Evolutionary conservation across 257 asterid species (phyloP).

Genomic region (Primulina huaijiensis): DNA sequence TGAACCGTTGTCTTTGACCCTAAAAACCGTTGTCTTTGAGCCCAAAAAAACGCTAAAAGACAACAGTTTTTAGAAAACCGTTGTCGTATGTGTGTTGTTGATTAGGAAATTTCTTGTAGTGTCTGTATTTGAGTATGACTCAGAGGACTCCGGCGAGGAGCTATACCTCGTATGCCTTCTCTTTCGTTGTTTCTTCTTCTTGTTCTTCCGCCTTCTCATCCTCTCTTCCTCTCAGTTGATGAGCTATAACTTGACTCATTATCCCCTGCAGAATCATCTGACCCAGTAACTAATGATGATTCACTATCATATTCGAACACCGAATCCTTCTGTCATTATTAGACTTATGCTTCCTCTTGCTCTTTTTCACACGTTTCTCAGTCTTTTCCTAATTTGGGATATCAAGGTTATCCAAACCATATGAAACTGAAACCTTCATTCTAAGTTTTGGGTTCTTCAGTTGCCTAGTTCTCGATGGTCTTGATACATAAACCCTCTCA

Average conservation of each 20-base stretch:
- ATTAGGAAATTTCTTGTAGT: too few relatives aligned
- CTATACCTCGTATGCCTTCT: constrained; percentile 38
- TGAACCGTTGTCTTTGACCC: too few relatives aligned
- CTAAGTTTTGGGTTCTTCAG: constrained; percentile 84
- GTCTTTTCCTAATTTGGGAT: constrained; percentile 38
- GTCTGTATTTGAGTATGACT: constrained; percentile 48
- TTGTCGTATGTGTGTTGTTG: too few relatives aligned
- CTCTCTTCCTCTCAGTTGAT: constrained; percentile 91
- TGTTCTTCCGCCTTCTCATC: constrained; percentile 70
- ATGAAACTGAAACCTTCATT: constrained; percentile 61
- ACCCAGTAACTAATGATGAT: constrained; percentile 58
- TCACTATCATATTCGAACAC: constrained; percentile 78
- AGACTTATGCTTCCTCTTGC: constrained; percentile 85
- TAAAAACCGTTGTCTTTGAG: too few relatives aligned
- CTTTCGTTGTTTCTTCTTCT: constrained; percentile 54
- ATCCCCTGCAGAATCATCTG: constrained; percentile 65
- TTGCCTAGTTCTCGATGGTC: constrained; percentile 89
- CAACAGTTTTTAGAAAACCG: too few relatives aligned
- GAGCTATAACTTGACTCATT: constrained; percentile 74
- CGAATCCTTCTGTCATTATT: constrained; percentile 81
- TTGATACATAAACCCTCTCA: constrained; percentile 81
- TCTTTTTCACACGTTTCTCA: constrained; percentile 51
- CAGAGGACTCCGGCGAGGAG: constrained; percentile 49
- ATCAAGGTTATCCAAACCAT: constrained; percentile 69
- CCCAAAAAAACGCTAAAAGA: too few relatives aligned